These are phyloP conservation scores for Cinnamomum chago DNA, from an alignment of 164 flowering plant species.

Conservation along the genomic window DNA sequence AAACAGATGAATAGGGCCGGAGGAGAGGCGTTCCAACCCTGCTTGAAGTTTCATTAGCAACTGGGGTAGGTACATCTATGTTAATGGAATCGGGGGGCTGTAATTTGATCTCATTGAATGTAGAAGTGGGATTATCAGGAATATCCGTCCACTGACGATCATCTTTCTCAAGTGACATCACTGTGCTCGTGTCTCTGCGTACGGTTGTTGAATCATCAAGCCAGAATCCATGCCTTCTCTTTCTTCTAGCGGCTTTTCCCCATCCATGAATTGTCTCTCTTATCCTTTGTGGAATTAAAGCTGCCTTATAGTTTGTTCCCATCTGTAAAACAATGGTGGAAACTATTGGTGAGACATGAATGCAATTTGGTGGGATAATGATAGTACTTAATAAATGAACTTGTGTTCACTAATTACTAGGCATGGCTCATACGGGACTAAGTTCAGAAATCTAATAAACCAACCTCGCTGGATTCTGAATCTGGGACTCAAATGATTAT, in stretches of 20 bases:
- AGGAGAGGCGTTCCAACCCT: constrained; percentile 73
- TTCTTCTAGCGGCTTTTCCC: constrained; percentile 72
- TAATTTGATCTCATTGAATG: constrained; percentile 46
- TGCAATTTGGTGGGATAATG: no score
- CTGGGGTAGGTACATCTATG: constrained; percentile 17
- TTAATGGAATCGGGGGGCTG: constrained; percentile 31
- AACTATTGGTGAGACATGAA: no score
- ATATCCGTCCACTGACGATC: constrained; percentile 45
- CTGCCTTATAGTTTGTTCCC: no score
- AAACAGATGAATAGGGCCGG: constrained; percentile 51
- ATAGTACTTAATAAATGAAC: no score
- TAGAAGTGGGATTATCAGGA: constrained; percentile 1
- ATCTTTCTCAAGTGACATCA: constrained; percentile 57
- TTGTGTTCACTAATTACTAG: no score
- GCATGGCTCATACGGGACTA: no score
- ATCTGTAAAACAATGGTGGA: no score
- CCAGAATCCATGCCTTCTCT: constrained; percentile 44
- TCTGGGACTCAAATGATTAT: no score
- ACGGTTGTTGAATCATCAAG: constrained; percentile 62
- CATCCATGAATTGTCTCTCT: no score
- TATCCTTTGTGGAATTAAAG: no score
- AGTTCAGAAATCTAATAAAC: no score
- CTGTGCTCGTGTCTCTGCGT: constrained; percentile 85
- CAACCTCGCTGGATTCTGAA: no score
- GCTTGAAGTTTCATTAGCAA: constrained; percentile 55